Conservation (phyloP, 1,139 yeast genomes). For the Candida sp. region DNA sequence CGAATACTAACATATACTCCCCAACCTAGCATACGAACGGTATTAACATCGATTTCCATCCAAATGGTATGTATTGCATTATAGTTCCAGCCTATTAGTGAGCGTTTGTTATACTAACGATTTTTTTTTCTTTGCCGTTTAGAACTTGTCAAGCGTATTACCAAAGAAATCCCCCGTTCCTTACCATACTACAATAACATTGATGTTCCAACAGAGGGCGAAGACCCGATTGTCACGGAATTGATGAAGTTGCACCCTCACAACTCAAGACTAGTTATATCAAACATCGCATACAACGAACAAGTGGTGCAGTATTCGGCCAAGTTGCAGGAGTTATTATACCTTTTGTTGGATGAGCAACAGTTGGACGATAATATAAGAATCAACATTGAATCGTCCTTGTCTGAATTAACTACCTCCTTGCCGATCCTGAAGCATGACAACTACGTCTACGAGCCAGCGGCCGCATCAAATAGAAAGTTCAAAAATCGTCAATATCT, state of each 20-base stretch:
- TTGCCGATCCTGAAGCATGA: conserved; percentile 24
- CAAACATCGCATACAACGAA: conserved; percentile 6
- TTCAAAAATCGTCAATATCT: conserved; percentile 9
- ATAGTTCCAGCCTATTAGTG: neutral
- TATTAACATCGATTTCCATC: conserved; percentile 20
- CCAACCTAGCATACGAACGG: conserved; percentile 5
- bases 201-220: conserved; percentile 9
- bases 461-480: conserved; percentile 4
- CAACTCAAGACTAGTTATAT: conserved; percentile 13
- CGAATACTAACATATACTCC: conserved; percentile 7
- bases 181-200: conserved; percentile 17
- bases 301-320: conserved; percentile 28
- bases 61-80: conserved; percentile 23
- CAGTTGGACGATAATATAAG: conserved; percentile 33
- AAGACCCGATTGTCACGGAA: conserved; percentile 32
- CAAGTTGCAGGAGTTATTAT: conserved; percentile 31
- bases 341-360: conserved; percentile 29
- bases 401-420: conserved; percentile 31
- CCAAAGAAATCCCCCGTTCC: conserved; percentile 18
- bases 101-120: conserved; percentile 6
- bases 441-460: neutral
- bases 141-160: conserved; percentile 17
- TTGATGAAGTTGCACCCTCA: conserved; percentile 38
- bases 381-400: conserved; percentile 29
- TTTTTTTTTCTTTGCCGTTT: conserved; percentile 1